Conservation (phyloP, 805 yeast genomes). For the Candida methanosorbosa region DNA sequence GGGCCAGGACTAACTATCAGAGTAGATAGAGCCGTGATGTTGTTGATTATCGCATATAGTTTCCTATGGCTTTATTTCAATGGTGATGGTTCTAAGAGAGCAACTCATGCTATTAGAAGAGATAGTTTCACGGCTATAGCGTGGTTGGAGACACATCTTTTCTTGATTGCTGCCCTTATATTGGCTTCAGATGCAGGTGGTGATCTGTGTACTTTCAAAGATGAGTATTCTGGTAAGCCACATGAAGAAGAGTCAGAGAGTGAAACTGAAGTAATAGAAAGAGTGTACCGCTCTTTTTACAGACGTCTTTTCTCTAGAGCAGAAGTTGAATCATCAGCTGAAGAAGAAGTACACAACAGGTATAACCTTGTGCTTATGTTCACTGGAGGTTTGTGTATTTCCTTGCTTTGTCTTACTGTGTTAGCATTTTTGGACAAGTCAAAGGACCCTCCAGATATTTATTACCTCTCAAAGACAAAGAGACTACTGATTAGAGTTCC, state of each 20-base stretch:
- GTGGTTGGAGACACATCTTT: conserved; percentile 42
- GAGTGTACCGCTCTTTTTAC: background rate
- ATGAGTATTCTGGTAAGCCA: conserved; percentile 4
- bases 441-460: conserved; percentile 27
- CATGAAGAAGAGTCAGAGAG: background rate
- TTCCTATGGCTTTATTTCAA: conserved; percentile 46
- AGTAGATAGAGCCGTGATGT: conserved; percentile 39
- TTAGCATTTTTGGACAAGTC: conserved; percentile 38
- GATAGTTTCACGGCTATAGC: conserved; percentile 33
- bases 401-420: conserved; percentile 28
- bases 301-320: background rate
- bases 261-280: background rate
- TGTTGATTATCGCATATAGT: conserved; percentile 38
- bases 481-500: conserved; percentile 29
- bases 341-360: conserved; percentile 24
- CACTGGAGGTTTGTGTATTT: conserved; percentile 43
- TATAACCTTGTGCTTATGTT: conserved; percentile 40
- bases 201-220: conserved; percentile 30
- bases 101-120: conserved; percentile 47
- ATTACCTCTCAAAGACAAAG: conserved; percentile 24
- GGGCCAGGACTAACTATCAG: conserved; percentile 35
- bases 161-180: conserved; percentile 41
- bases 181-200: conserved; percentile 55
- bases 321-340: background rate
- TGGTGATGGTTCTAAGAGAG: conserved; percentile 39